These are phyloP conservation scores for Hirschfeldia incana DNA, from an alignment of 345 rosid genomes.

Conservation along the genomic window DNA sequence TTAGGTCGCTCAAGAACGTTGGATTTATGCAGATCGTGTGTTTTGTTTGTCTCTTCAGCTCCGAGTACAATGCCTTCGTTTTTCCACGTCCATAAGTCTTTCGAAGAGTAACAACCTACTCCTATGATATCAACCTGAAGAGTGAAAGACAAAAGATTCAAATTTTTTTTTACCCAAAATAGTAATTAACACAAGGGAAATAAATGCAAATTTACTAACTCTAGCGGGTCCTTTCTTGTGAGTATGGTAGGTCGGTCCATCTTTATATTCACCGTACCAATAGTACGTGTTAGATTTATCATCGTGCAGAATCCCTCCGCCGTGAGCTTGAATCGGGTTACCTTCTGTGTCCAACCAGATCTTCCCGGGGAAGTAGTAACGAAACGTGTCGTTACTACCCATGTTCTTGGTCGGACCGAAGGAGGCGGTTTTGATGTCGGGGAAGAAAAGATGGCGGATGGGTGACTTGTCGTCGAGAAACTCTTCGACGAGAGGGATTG, in stretches of 20 bases:
- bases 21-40: constrained; percentile 75
- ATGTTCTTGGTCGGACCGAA: constrained; percentile 59
- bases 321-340: constrained; percentile 93
- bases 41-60: constrained; percentile 70
- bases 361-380: constrained; percentile 70
- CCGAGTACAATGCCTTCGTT: constrained; percentile 82
- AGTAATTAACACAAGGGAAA: not conserved
- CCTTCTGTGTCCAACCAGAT: constrained; percentile 94
- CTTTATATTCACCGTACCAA: constrained; percentile 96
- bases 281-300: constrained; percentile 59
- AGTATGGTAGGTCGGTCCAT: constrained; percentile 85
- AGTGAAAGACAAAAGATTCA: not conserved
- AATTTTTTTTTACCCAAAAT: not conserved
- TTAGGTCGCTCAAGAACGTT: constrained; percentile 96
- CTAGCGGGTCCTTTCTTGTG: constrained; percentile 79
- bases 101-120: constrained; percentile 93
- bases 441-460: constrained; percentile 76
- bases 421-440: constrained; percentile 53
- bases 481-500: constrained; percentile 72
- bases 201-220: constrained; percentile 46
- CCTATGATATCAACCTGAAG: constrained; percentile 91
- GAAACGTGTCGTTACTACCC: constrained; percentile 49
- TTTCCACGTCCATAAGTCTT: constrained; percentile 90
- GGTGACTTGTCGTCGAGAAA: constrained; percentile 95
- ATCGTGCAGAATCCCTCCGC: constrained; percentile 78